Evolutionary conservation across 805 yeast genomes (phyloP), one percentile per base, ranked within the genome.

Genomic region (Pichia manshurica): DNA sequence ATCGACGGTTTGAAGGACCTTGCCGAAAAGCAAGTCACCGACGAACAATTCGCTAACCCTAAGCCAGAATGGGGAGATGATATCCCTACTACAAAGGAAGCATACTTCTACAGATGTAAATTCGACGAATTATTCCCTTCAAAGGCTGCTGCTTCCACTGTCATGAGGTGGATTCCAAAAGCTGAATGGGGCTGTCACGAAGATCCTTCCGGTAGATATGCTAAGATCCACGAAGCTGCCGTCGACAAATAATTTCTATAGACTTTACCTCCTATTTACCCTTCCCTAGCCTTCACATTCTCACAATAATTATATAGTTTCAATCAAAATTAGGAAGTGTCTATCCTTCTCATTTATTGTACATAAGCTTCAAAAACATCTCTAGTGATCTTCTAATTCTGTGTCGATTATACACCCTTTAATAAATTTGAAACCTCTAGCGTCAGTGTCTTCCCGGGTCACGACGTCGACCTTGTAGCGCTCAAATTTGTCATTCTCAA

Each of bases 171-270:
- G 99, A 72, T 93, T 70, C 99, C 99, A 67, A 93, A 93, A 78
- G 98, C 98, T 54, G 99, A 93, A 70, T 93, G 99, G 99, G 99
- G 99, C 57, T 93, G 99, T 73, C 89, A 90, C 63, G 96, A 84
- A 61, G 99, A 93, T 71, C 99, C 99, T 46, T 86, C 96, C 48
- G 99, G 99, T 56, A 87, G 99, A 74, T 91, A 75, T 65, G 97
- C 96, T 58, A 80, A 86, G 73, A 81, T 85, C 59, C 99, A 93
- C 69, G 90, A 86, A 48, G 67, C 83, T 60, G 79, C 83, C 55
- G 78, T 82, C 34, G 25, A 45, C 5, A 44, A 49, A 22, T 39
- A 39, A 39, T 28, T 8, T 15, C 17, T 25, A 25, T 25, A 25
- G 29, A 25, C 29, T 25, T 25, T 25, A n/a, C n/a, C n/a, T n/a